Base-by-base conservation (phyloP, 1,139 yeast genomes). In the Hyphopichia khmerensis region DNA sequence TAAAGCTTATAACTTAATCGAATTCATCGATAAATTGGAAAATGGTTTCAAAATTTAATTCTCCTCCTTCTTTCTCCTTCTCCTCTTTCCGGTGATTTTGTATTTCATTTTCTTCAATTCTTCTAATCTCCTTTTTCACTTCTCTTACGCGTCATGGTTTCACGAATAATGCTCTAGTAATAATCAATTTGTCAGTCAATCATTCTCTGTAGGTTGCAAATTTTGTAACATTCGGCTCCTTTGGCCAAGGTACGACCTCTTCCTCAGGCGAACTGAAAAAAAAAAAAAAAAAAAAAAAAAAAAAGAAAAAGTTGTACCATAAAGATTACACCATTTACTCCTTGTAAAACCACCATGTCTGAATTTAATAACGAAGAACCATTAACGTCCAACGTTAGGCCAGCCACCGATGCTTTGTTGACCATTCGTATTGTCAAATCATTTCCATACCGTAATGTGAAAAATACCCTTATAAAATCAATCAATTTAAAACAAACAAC, bases 401-500 rank as follows among this genome's bases (percentile, higher is more conserved):
- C 89, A 2, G 77, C 76, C 29, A 77, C 84, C 8, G 80, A 78
- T 58, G 84, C 96, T 0, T 79, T 89, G 16, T 62, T 93, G 37
- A 93, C 99, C 0, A 75, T 95, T 10, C 79, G 99, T 41, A 80
- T 93, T 24, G 79, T 93, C 59, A 91, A 91, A 60, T 89, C 97
- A 0, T 93, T 93, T 59, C 95, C 95, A 15, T 91, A 89, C 67
- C 75, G 99, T 61, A 90, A 93, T 51, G 91, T 91, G 45, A 87
- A 85, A 62, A 91, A 90, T 60, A 74, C 86, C 50, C 80, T 95
- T 9, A 67, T 90, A 43, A 80, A 77, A 38, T 79, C 86, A 51
- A 76, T 91, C 39, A 87, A 93, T 63, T 77, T 95, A 54, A 78
- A 82, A 44, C 69, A 67, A 16, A 82, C 85, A 43, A 88, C 91